These are phyloP conservation scores for Saksenaea oblongispora DNA, from an alignment of 371 early-diverging fungal species.

Conservation along the genomic window DNA sequence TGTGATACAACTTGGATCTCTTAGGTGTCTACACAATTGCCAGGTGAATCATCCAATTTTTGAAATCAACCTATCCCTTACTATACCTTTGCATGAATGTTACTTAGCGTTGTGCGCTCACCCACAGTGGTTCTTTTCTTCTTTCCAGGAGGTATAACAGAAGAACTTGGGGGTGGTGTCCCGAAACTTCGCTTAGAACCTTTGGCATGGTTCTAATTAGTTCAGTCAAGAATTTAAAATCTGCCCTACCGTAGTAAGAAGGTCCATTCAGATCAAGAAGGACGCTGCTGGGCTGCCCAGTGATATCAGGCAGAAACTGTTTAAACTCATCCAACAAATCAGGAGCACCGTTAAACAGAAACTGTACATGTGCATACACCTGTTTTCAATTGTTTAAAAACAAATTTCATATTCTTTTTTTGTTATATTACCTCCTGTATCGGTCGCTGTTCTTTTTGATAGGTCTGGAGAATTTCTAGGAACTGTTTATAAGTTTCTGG, in stretches of 20 bases:
- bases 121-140: constrained; percentile 20
- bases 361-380: constrained; percentile 90
- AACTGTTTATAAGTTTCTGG: constrained; percentile 95
- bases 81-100: background rate
- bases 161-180: constrained; percentile 5
- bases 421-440: constrained; percentile 73
- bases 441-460: constrained; percentile 88
- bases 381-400: constrained; percentile 9
- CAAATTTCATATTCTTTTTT: background rate
- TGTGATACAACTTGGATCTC: constrained; percentile 12
- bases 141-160: constrained; percentile 21
- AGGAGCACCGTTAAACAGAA: constrained; percentile 79
- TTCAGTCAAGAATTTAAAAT: background rate
- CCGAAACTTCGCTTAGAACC: constrained; percentile 12
- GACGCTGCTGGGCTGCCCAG: constrained; percentile 31
- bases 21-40: background rate
- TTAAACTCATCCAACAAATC: constrained; percentile 96
- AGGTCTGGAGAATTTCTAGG: constrained; percentile 92
- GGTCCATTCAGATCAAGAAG: constrained; percentile 14
- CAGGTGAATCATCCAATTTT: background rate
- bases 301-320: constrained; percentile 89
- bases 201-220: constrained; percentile 1
- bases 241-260: constrained; percentile 4
- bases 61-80: background rate
- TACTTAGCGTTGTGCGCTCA: constrained; percentile 24